These are phyloP conservation scores for Nicotiana paniculata DNA, from an alignment of 257 asterid genomes.

Conservation along the genomic window DNA sequence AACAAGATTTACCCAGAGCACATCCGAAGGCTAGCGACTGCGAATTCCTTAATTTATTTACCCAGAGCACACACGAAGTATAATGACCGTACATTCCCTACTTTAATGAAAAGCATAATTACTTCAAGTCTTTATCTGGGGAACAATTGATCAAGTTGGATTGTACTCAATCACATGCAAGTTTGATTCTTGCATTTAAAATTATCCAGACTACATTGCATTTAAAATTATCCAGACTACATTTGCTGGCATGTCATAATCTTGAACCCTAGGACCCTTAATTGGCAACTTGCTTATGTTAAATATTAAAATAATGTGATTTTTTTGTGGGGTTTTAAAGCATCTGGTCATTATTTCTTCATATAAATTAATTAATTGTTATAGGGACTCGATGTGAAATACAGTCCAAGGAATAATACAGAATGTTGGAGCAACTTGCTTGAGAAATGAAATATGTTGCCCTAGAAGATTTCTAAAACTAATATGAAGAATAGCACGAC, in stretches of 20 bases:
- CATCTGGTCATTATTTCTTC: background rate
- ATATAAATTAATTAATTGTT: background rate
- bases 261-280: background rate
- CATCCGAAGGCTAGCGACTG: too few relatives aligned
- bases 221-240: background rate
- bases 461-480: background rate
- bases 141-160: too few relatives aligned
- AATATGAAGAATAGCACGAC: background rate
- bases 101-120: too few relatives aligned
- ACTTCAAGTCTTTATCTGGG: too few relatives aligned
- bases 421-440: background rate
- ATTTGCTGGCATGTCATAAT: conserved; percentile 5
- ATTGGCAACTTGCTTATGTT: background rate
- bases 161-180: background rate
- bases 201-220: background rate
- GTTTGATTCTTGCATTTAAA: background rate
- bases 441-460: background rate
- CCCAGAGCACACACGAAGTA: too few relatives aligned
- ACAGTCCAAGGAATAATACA: background rate
- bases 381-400: background rate
- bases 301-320: background rate
- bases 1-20: too few relatives aligned
- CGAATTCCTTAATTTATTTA: too few relatives aligned
- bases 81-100: too few relatives aligned
- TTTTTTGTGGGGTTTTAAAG: background rate